phyloP scores from a whole-genome alignment of 768 basidiomycete species.

The Strobilomyces echinocephalus region DNA sequence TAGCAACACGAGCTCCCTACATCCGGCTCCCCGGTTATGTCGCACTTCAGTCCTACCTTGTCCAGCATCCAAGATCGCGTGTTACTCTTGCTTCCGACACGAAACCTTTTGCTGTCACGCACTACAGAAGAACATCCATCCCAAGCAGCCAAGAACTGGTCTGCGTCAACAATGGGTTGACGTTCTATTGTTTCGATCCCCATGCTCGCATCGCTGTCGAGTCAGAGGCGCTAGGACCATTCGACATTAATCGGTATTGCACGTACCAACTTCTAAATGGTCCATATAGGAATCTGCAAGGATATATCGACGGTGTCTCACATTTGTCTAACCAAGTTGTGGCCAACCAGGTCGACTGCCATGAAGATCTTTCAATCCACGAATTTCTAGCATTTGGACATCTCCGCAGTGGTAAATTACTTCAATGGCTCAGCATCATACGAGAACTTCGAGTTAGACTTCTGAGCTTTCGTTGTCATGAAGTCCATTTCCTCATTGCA shows the following conservation, averaged over 20 bases:
- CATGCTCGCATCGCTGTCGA: neutral
- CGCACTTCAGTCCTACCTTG: constrained; percentile 10
- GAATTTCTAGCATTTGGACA: constrained; percentile 16
- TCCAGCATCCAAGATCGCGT: constrained; percentile 15
- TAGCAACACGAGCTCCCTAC: constrained; percentile 4
- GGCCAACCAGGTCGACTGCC: constrained; percentile 39
- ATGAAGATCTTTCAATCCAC: constrained; percentile 36
- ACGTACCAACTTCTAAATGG: constrained; percentile 30
- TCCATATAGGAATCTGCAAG: constrained; percentile 34
- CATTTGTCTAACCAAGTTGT: constrained; percentile 18
- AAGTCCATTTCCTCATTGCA: constrained; percentile 38
- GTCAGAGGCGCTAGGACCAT: neutral
- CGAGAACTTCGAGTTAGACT: constrained; percentile 36
- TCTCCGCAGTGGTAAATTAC: constrained; percentile 39
- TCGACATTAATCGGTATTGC: constrained; percentile 4
- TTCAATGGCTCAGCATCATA: constrained; percentile 51
- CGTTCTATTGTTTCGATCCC: constrained; percentile 29
- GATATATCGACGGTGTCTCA: constrained; percentile 15
- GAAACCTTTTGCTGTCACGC: constrained; percentile 16
- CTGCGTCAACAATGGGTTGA: constrained; percentile 30
- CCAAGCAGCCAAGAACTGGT: constrained; percentile 9
- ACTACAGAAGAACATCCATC: constrained; percentile 13
- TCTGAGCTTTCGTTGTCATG: constrained; percentile 36
- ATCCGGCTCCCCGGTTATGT: constrained; percentile 14
- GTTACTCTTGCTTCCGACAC: constrained; percentile 23